Evolutionary conservation across 2,329 filamentous ascomycete genomes (phyloP).

Genomic region (Daldinia sp.): DNA sequence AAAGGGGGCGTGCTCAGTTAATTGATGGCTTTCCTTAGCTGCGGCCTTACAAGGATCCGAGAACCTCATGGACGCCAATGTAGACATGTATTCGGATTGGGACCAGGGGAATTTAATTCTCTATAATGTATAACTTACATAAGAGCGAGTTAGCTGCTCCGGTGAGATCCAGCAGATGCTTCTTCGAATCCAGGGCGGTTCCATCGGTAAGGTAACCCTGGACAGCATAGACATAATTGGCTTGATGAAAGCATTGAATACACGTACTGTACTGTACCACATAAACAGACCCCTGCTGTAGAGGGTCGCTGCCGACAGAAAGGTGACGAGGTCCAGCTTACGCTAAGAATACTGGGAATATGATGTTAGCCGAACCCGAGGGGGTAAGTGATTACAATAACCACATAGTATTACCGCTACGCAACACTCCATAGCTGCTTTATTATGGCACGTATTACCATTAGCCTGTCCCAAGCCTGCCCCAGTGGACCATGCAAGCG

Average conservation of each 20-base stretch:
- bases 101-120: not conserved
- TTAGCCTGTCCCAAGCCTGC: slow-evolving; percentile 29
- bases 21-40: slow-evolving; percentile 32
- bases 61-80: slow-evolving; percentile 10
- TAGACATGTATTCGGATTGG: slow-evolving; percentile 23
- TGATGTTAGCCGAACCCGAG: slow-evolving; percentile 37
- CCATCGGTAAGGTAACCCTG: slow-evolving; percentile 52
- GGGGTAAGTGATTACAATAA: slow-evolving; percentile 27
- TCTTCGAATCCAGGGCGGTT: slow-evolving; percentile 49
- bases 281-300: slow-evolving; percentile 30
- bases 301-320: slow-evolving; percentile 31
- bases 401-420: slow-evolving; percentile 10
- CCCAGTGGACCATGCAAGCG: slow-evolving; percentile 24
- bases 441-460: slow-evolving; percentile 30
- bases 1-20: slow-evolving; percentile 37
- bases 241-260: slow-evolving; percentile 39
- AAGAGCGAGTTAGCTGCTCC: slow-evolving; percentile 45
- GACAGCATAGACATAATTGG: slow-evolving; percentile 45
- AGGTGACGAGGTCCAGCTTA: slow-evolving; percentile 17
- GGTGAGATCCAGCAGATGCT: slow-evolving; percentile 50
- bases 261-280: slow-evolving; percentile 30
- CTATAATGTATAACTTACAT: slow-evolving; percentile 7
- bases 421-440: slow-evolving; percentile 36
- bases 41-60: slow-evolving; percentile 30
- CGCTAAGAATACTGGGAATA: slow-evolving; percentile 11